phyloP scores from a whole-genome alignment of 106 monocot species.

The Dioscorea dumetorum region DNA sequence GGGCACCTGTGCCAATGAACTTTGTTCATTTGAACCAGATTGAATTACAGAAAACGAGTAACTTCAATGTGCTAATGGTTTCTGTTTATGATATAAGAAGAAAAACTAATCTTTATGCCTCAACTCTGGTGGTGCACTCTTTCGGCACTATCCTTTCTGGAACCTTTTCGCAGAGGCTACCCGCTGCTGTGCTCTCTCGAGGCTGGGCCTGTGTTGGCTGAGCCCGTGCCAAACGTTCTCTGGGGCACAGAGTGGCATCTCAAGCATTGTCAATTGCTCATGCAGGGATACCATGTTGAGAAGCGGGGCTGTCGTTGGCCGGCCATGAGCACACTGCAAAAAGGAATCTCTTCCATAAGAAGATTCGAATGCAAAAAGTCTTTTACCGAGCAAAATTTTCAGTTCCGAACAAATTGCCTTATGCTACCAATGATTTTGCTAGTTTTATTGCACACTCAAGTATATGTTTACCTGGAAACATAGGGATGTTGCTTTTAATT shows the following conservation, averaged over 20 bases:
- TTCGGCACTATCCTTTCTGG: constrained; percentile 8
- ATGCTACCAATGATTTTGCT: too few species aligned
- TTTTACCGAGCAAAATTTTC: background rate
- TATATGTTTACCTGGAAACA: constrained; percentile 81
- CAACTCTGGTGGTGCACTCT: too few species aligned
- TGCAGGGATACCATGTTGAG: constrained; percentile 51
- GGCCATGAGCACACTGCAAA: constrained; percentile 93
- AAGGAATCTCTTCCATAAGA: background rate
- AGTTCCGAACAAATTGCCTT: background rate
- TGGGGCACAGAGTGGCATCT: constrained; percentile 10
- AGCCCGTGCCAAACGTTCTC: constrained; percentile 61
- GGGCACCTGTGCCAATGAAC: too few species aligned
- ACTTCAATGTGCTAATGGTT: too few species aligned
- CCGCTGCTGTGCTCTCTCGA: constrained; percentile 48
- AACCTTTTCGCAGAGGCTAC: constrained; percentile 47
- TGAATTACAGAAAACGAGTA: too few species aligned
- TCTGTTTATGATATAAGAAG: too few species aligned
- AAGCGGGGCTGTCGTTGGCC: constrained; percentile 83
- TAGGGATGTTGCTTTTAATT: constrained; percentile 81
- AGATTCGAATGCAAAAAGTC: background rate
- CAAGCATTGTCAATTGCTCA: constrained; percentile 46
- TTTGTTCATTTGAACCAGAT: too few species aligned
- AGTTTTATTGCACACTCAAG: background rate
- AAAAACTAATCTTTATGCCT: too few species aligned
- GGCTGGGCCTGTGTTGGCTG: constrained; percentile 26